Base-by-base conservation (phyloP, 352 stramenopile species). In the Aphanomyces cochlioides region DNA sequence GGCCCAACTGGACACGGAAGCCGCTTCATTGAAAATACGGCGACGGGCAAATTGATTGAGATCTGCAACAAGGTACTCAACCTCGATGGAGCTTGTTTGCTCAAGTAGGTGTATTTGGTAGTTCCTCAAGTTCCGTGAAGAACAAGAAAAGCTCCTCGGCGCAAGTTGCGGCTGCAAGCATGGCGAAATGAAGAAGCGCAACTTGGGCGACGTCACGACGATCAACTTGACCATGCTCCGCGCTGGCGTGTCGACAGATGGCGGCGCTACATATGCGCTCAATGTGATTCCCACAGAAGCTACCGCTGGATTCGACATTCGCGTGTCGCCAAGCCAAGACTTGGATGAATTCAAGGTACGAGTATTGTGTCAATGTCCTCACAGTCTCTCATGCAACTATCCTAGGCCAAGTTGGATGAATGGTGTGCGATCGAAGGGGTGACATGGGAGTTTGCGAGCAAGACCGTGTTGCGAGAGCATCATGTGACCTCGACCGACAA, bases 221-320 rank as follows among this genome's bases (percentile, higher is more conserved):
- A 75, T 99, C 54, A 98, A 99, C 76, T 86, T 98, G 47, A 98
- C 95, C 5, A 87, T 93, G 28, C 79, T 99, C 8, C 77, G 97
- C 77, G 90, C 87, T 28, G 95, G 95, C 37, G 92, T 99, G 10
- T 80, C 81, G 17, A 74, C 78, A 21, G 84, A 93, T 58, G 90
- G 86, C 6, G 84, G 95, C 61, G 76, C 85, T 50, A 91, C 84
- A 1, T 98, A 87, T 73, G 90, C 92, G 5, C 88, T 97, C 50
- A 99, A 99, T 74, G 93, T 97, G 45, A 96, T 99, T 39, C 95
- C 96, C 38, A 96, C 89, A 0, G 77, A 92, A 58, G 96, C 95
- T 1, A 86, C 85, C 47, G 96, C 93, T 28, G 94, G 81, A 34
- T 91, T 99, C 72, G 96, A 99, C 72, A 96, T 99, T 74, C 90